Evolutionary conservation across 306 rosid species (phyloP), one percentile per base, ranked within the genome.

Genomic region (Quercus gilva): DNA sequence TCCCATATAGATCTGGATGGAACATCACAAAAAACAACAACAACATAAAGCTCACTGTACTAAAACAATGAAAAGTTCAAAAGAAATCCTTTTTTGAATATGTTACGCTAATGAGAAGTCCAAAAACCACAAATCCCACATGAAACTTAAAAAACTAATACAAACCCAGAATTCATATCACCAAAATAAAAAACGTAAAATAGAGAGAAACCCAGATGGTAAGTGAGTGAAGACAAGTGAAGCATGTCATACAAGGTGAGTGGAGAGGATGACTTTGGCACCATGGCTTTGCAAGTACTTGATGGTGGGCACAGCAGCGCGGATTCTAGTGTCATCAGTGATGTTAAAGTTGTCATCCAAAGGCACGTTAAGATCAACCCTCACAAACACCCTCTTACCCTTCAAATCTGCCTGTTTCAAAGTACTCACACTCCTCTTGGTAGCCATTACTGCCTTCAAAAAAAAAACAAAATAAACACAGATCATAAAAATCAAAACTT

Each of bases 341-440:
- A 94, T 94, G 3, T 85, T 90, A 10, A 15, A 65, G 91, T 85
- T 86, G 26, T 92, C 98, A 80, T 92, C 97, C 90, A 94, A 86
- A 69, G 98, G 98, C 75, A 94, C 97, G 53, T 94, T 94, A 45
- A 94, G 94, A 92, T 94, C 98, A 58, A 85, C 98, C 81, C 98
- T 92, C 21, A 91, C 94, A 14, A 94, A 91, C 71, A 94, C 98
- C 73, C 88, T 88, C 86, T 94, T 94, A 52, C 94, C 97, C 83
- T 94, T 94, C 97, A 94, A 88, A 84, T 92, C 97, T 26, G 70
- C 90, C 85, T 89, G 97, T 81, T 88, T 94, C 86, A 94, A 82
- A 8, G 97, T 88, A 29, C 91, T 83, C 5, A 94, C 98, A 83
- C 97, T 92, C 81, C 87, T 94, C 86, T 94, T 94, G 73, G 98